phyloP scores from a whole-genome alignment of 139 green algal genomes.

The Nannochloris sp. region DNA sequence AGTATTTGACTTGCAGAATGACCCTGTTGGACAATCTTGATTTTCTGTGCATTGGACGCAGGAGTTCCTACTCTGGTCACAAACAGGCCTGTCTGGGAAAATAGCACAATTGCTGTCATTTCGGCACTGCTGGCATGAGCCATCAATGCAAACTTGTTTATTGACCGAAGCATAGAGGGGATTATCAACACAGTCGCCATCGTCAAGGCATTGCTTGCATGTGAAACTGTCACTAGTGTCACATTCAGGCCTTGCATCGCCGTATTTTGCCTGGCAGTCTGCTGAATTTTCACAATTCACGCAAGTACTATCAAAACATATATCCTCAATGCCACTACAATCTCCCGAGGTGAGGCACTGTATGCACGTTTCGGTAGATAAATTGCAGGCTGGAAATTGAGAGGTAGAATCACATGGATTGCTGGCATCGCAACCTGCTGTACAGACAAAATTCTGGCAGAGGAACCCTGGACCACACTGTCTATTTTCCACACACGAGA shows the following conservation, averaged over 20 bases:
- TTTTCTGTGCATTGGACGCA: too few species aligned
- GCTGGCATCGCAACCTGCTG: neutral
- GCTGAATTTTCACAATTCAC: neutral
- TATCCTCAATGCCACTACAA: neutral
- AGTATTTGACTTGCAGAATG: too few species aligned
- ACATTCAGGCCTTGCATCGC: neutral
- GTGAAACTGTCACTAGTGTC: neutral
- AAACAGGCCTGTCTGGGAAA: neutral
- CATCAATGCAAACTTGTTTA: neutral
- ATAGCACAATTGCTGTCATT: neutral
- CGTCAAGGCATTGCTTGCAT: neutral
- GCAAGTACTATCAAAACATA: neutral
- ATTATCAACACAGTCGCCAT: neutral
- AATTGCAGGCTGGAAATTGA: neutral
- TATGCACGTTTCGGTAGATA: neutral
- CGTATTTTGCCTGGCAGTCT: neutral
- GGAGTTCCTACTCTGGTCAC: neutral
- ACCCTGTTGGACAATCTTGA: too few species aligned
- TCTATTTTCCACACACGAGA: too few species aligned
- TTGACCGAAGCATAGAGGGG: neutral
- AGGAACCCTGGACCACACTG: too few species aligned
- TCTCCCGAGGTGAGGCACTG: neutral
- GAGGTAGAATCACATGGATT: neutral
- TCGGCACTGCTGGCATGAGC: neutral
- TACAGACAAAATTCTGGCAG: neutral